Evolutionary conservation across 768 basidiomycete species (phyloP).

Genomic region (Chalciporus piperatus): DNA sequence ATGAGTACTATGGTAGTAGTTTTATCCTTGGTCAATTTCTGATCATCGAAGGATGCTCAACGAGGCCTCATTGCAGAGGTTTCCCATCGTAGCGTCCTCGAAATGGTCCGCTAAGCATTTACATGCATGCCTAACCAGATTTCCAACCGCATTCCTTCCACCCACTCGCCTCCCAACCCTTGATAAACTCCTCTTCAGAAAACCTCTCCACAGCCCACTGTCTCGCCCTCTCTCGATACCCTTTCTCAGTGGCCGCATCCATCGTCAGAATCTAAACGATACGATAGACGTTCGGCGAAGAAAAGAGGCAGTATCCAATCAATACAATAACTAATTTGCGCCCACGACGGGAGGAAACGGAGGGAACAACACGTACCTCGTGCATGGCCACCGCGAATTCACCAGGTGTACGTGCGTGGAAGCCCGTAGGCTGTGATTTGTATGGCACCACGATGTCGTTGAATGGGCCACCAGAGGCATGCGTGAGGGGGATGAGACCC

Average conservation of each 20-base stretch:
- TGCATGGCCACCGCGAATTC: slow-evolving; percentile 70
- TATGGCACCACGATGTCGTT: slow-evolving; percentile 88
- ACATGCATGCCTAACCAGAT: neutral
- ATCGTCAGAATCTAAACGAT: slow-evolving; percentile 48
- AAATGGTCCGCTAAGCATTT: too few species aligned
- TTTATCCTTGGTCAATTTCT: too few species aligned
- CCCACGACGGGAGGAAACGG: neutral
- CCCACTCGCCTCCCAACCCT: slow-evolving; percentile 65
- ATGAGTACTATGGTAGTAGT: too few species aligned
- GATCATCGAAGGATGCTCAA: too few species aligned
- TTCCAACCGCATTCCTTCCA: slow-evolving; percentile 42
- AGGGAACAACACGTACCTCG: slow-evolving; percentile 32
- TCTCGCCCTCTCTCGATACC: slow-evolving; percentile 67
- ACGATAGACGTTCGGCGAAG: neutral
- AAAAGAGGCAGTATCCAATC: slow-evolving; percentile 6
- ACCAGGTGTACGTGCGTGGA: slow-evolving; percentile 66
- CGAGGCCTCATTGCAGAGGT: too few species aligned
- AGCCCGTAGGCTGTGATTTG: slow-evolving; percentile 73
- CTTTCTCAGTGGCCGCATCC: slow-evolving; percentile 49
- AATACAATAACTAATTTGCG: neutral
- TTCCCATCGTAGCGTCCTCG: too few species aligned
- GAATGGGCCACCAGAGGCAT: slow-evolving; percentile 90
- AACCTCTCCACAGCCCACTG: slow-evolving; percentile 71
- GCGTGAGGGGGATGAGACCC: slow-evolving; percentile 86
- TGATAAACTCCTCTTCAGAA: slow-evolving; percentile 73